Evolutionary conservation across 257 asterid genomes (phyloP).

Genomic region (Marsdenia floribunda): DNA sequence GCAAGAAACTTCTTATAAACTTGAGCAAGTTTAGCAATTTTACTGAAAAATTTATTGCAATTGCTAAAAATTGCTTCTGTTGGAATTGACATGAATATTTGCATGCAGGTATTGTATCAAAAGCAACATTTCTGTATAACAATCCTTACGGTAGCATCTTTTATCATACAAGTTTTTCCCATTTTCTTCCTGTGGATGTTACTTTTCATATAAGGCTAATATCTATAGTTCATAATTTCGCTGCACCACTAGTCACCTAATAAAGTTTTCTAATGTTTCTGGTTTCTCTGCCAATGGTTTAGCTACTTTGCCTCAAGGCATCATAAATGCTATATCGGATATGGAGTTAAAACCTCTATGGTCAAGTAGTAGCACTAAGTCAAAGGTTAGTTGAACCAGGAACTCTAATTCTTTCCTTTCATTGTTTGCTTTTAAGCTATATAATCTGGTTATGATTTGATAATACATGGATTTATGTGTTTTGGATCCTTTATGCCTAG

Average conservation of each 20-base stretch:
- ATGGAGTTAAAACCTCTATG: conserved; percentile 83
- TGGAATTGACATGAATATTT: no score
- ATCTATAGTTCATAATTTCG: neutral
- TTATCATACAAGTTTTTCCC: neutral
- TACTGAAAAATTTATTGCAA: no score
- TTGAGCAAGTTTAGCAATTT: no score
- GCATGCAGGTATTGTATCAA: no score
- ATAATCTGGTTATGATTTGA: neutral
- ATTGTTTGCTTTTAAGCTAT: neutral
- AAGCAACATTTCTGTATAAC: no score
- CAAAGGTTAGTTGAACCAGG: conserved; percentile 38
- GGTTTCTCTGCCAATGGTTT: conserved; percentile 36
- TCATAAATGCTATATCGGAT: conserved; percentile 65
- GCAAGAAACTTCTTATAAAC: no score
- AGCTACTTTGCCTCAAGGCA: conserved; percentile 68
- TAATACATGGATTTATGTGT: no score
- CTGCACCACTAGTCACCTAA: neutral
- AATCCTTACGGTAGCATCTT: neutral
- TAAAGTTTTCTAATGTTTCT: conserved; percentile 15
- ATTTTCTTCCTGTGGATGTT: neutral
- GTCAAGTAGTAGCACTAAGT: conserved; percentile 53
- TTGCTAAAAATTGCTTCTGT: no score
- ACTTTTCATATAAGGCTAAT: neutral
- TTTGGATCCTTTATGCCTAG: no score
- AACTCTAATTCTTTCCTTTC: neutral